Percentiles rank a stretch among this genome's conserved stretches.
Evolutionary conservation across 768 basidiomycete species (phyloP).

Genomic region (Suillus weaverae): DNA sequence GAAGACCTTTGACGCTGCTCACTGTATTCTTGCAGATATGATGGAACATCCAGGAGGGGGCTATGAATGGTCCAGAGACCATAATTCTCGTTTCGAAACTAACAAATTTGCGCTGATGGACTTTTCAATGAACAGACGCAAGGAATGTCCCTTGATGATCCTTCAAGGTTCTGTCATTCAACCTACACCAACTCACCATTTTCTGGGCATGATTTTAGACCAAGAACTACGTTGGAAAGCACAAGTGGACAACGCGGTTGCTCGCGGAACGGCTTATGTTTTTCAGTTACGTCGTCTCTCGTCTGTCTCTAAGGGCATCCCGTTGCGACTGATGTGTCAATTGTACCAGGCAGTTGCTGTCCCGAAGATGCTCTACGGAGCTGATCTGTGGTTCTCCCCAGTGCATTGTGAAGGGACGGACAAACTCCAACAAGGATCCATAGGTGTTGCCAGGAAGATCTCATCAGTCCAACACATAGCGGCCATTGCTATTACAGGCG

Average conservation of each 20-base stretch:
- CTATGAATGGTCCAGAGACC: constrained; percentile 10
- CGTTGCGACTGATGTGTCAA: constrained; percentile 14
- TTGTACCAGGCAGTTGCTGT: constrained; percentile 25
- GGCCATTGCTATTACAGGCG: accelerated
- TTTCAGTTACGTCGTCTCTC: constrained; percentile 10
- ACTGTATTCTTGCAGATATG: constrained; percentile 18
- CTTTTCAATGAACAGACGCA: not conserved
- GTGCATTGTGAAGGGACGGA: not conserved
- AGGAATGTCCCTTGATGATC: not conserved
- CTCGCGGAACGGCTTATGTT: accelerated
- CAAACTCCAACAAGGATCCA: not conserved
- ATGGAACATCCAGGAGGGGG: constrained; percentile 21
- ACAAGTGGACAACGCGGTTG: constrained; percentile 15
- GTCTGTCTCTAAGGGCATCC: constrained; percentile 14
- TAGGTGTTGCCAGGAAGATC: accelerated
- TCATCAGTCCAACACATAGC: accelerated
- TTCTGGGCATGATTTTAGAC: constrained; percentile 30
- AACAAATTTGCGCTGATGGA: constrained; percentile 16
- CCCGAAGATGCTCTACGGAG: constrained; percentile 27
- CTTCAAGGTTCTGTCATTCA: not conserved
- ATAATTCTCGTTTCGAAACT: constrained; percentile 21
- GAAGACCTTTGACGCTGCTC: constrained; percentile 20
- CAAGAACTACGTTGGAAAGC: constrained; percentile 15
- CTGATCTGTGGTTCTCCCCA: constrained; percentile 28
- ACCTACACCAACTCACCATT: constrained; percentile 13